Percentiles rank a stretch among this genome's conserved stretches.
Evolutionary conservation across 164 flowering plant species (phyloP).

Genomic region (Dillenia suffruticosa): DNA sequence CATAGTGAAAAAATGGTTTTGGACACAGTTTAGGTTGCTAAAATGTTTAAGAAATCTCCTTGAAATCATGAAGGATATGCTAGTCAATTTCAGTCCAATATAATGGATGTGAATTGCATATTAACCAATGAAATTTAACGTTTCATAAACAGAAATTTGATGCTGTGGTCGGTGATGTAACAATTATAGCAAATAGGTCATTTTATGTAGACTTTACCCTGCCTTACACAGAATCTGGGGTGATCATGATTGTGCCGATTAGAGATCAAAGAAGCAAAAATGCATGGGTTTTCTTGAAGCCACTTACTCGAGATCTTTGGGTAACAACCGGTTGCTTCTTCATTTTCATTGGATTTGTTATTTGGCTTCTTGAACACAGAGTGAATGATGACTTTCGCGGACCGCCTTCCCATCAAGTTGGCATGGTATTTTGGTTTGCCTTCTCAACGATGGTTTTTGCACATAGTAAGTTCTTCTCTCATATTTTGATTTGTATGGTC

Average conservation of each 20-base stretch:
- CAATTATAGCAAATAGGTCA: conserved; percentile 31
- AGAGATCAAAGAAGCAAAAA: conserved; percentile 13
- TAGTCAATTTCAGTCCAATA: too few relatives aligned
- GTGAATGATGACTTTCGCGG: conserved; percentile 25
- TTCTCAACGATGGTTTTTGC: conserved; percentile 51
- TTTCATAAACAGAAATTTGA: conserved; percentile 19
- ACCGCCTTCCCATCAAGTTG: conserved; percentile 27
- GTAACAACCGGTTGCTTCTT: conserved; percentile 26
- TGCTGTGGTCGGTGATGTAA: conserved; percentile 35
- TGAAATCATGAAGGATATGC: too few relatives aligned
- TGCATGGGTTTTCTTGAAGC: conserved; percentile 43
- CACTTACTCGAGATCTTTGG: conserved; percentile 34
- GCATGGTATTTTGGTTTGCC: conserved; percentile 44
- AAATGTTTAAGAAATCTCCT: too few relatives aligned
- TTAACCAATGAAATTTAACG: too few relatives aligned
- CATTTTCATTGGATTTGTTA: conserved; percentile 5
- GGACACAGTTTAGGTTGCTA: too few relatives aligned
- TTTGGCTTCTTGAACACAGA: conserved; percentile 4
- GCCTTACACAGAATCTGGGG: conserved; percentile 39
- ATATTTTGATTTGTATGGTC: neutral
- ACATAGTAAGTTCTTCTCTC: conserved; percentile 23
- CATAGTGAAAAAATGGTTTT: too few relatives aligned
- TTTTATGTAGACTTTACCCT: conserved; percentile 35
- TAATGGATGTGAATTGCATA: too few relatives aligned
- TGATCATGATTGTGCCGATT: conserved; percentile 36